These are phyloP conservation scores for Metschnikowia lochheadii DNA, from an alignment of 805 yeast genomes.

Conservation along the genomic window DNA sequence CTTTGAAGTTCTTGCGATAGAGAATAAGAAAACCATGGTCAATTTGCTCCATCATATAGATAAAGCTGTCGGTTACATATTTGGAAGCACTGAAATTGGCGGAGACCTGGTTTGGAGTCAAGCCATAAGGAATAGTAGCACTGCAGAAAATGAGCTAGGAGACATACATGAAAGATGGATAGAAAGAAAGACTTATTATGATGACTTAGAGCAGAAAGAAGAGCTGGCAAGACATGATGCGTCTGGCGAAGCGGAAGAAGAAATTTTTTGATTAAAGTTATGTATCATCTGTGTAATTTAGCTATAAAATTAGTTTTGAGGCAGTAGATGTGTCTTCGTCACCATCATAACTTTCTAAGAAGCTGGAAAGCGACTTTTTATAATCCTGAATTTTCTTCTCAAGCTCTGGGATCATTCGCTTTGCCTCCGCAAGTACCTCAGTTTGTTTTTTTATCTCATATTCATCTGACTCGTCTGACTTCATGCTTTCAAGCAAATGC, in stretches of 20 bases:
- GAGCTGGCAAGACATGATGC: conserved; percentile 11
- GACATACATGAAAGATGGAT: conserved; percentile 97
- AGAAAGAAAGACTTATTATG: conserved; percentile 75
- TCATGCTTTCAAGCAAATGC: conserved; percentile 44
- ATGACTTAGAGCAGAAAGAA: conserved; percentile 41
- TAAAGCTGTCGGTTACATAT: conserved; percentile 88
- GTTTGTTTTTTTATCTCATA: conserved; percentile 57
- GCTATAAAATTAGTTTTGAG: conserved; percentile 13
- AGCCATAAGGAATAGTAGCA: conserved; percentile 77
- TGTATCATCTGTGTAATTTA: not conserved
- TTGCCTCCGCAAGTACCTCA: conserved; percentile 35
- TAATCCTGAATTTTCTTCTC: conserved; percentile 17
- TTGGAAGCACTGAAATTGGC: conserved; percentile 89
- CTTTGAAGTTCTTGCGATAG: conserved; percentile 85
- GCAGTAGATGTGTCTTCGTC: conserved; percentile 33
- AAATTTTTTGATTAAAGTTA: conserved; percentile 5
- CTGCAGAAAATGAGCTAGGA: conserved; percentile 42
- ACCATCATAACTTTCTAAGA: conserved; percentile 31
- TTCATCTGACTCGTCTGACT: conserved; percentile 47
- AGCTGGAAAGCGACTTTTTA: conserved; percentile 41
- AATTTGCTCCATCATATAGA: conserved; percentile 72
- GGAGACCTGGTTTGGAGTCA: conserved; percentile 99
- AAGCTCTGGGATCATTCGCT: conserved; percentile 33
- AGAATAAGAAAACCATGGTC: conserved; percentile 90
- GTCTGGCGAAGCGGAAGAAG: conserved; percentile 11